phyloP scores from a whole-genome alignment of 2,329 filamentous ascomycete genomes.

The Pezicula neosporulosa region DNA sequence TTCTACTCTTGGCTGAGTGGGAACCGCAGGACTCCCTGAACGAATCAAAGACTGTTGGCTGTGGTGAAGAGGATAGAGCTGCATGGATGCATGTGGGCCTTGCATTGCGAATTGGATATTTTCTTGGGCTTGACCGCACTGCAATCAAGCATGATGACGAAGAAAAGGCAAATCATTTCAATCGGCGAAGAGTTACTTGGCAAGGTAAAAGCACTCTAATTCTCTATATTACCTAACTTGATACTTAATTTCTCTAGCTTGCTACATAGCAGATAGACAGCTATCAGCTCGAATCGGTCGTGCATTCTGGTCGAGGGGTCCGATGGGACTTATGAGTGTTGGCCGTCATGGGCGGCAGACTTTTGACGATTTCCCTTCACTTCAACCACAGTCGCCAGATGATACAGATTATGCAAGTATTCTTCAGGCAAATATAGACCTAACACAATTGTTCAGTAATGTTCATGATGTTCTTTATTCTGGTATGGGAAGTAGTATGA shows the following conservation, averaged over 20 bases:
- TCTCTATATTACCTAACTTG: not conserved
- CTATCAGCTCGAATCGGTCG: slow-evolving; percentile 68
- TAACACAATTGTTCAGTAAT: slow-evolving; percentile 69
- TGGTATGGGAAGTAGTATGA: slow-evolving; percentile 63
- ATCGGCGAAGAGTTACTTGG: slow-evolving; percentile 64
- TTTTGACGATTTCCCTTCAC: slow-evolving; percentile 63
- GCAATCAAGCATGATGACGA: slow-evolving; percentile 59
- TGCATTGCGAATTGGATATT: slow-evolving; percentile 65
- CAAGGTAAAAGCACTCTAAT: slow-evolving; percentile 41
- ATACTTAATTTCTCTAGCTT: slow-evolving; percentile 32
- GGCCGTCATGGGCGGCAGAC: slow-evolving; percentile 14
- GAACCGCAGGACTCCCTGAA: slow-evolving; percentile 28
- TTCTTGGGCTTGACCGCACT: slow-evolving; percentile 65
- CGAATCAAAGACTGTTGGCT: slow-evolving; percentile 53
- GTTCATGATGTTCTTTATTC: slow-evolving; percentile 71
- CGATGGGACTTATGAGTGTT: slow-evolving; percentile 60
- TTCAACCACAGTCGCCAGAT: slow-evolving; percentile 54
- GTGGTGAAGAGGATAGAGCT: slow-evolving; percentile 69
- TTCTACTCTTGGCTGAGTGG: slow-evolving; percentile 69
- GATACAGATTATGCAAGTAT: slow-evolving; percentile 66
- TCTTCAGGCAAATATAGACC: slow-evolving; percentile 65
- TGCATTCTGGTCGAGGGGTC: slow-evolving; percentile 70
- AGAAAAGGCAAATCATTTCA: slow-evolving; percentile 53
- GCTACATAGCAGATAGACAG: slow-evolving; percentile 56
- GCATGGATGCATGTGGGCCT: slow-evolving; percentile 74